These are phyloP conservation scores for Protomyces gravidus DNA, from an alignment of 1,139 yeast species.

Conservation along the genomic window DNA sequence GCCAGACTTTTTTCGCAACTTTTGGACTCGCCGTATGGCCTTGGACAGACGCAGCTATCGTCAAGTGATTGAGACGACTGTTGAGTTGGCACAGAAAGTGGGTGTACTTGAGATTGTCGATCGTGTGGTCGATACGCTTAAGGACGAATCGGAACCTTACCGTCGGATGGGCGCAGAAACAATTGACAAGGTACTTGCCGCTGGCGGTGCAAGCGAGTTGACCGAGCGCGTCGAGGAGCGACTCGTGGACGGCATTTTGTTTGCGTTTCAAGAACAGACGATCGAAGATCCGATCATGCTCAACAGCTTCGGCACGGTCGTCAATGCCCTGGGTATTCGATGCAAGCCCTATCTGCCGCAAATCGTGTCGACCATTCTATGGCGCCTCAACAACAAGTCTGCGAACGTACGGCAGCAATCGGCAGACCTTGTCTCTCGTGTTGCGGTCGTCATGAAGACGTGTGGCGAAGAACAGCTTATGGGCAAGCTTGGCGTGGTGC, in stretches of 20 bases:
- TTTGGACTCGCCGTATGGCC: conserved; percentile 60
- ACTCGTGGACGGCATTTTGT: conserved; percentile 75
- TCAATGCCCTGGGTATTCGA: conserved; percentile 63
- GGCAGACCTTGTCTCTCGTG: conserved; percentile 65
- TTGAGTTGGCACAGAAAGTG: conserved; percentile 59
- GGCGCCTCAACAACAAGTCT: conserved; percentile 66
- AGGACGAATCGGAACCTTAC: conserved; percentile 78
- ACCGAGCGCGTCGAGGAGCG: conserved; percentile 59
- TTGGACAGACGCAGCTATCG: conserved; percentile 52
- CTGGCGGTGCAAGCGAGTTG: conserved; percentile 51
- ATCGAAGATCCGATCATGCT: conserved; percentile 53
- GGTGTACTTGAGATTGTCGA: conserved; percentile 63
- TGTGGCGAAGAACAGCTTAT: conserved; percentile 65
- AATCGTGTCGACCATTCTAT: conserved; percentile 67
- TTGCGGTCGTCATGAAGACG: conserved; percentile 62
- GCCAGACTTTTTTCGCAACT: conserved; percentile 61
- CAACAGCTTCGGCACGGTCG: conserved; percentile 61
- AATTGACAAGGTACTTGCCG: conserved; percentile 48
- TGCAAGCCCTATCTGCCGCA: conserved; percentile 71
- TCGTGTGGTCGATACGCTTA: conserved; percentile 54
- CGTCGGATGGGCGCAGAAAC: conserved; percentile 77
- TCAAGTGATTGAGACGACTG: conserved; percentile 70
- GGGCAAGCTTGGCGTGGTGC: conserved; percentile 64
- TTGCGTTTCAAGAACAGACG: conserved; percentile 77
- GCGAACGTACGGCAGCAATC: conserved; percentile 80